These are phyloP conservation scores for Paramecium sonneborni DNA, from an alignment of 73 alveolate genomes.

Conservation along the genomic window DNA sequence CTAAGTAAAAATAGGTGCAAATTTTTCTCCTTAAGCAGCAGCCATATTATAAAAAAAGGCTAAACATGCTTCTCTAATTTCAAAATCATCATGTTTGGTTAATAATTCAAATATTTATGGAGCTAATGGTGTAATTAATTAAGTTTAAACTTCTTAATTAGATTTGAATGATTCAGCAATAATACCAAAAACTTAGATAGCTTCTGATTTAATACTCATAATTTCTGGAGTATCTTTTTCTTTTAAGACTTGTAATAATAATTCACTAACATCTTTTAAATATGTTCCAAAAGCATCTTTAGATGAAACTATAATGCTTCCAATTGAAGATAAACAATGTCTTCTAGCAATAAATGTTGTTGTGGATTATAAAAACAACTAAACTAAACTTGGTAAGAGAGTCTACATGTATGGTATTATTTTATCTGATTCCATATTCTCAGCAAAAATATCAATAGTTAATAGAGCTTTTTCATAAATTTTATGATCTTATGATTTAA, in stretches of 20 bases:
- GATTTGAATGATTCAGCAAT: constrained; percentile 55
- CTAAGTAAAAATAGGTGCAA: constrained; percentile 55
- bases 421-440: constrained; percentile 60
- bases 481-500: constrained; percentile 6
- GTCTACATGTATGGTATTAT: constrained; percentile 10
- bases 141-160: constrained; percentile 3
- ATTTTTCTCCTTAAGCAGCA: constrained; percentile 60
- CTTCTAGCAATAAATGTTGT: constrained; percentile 61
- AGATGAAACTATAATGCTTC: constrained; percentile 35
- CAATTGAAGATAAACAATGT: constrained; percentile 49
- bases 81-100: constrained; percentile 51
- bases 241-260: constrained; percentile 31
- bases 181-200: constrained; percentile 55
- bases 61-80: constrained; percentile 67
- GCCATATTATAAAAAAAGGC: constrained; percentile 65
- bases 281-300: constrained; percentile 35
- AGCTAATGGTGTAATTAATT: constrained; percentile 56
- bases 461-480: constrained; percentile 59
- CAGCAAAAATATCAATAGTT: constrained; percentile 63
- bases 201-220: constrained; percentile 62
- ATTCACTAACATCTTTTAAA: constrained; percentile 54
- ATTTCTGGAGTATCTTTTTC: constrained; percentile 58
- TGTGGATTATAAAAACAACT: constrained; percentile 3
- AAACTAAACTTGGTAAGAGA: constrained; percentile 33
- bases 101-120: constrained; percentile 51